Percentiles rank a stretch among this genome's conserved stretches.
These are phyloP conservation scores for Cutaneotrichosporon cavernicola DNA, from an alignment of 1,284 basidiomycete species.

Conservation along the genomic window DNA sequence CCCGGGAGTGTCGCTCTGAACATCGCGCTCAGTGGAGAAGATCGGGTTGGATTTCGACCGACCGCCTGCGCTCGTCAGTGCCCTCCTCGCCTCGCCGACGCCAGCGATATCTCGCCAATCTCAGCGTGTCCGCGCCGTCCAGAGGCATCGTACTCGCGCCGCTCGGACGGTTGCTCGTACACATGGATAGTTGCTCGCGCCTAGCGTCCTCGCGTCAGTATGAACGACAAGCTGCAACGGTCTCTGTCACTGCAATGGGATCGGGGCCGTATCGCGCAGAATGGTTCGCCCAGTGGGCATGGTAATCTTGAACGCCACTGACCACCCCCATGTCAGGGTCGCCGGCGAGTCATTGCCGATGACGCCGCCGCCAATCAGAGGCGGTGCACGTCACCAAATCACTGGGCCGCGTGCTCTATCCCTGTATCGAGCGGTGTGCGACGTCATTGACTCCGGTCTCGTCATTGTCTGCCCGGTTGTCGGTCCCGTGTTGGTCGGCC, in stretches of 20 bases:
- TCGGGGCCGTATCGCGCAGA: not conserved
- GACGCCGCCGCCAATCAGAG: not conserved
- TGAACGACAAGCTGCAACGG: not conserved
- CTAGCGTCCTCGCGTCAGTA: too few species aligned
- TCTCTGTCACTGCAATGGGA: not conserved
- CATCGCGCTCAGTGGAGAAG: not conserved
- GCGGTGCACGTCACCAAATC: not conserved
- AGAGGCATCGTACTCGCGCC: too few species aligned
- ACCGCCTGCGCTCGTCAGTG: not conserved
- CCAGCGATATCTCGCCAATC: not conserved
- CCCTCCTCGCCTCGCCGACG: not conserved
- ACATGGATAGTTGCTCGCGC: too few species aligned
- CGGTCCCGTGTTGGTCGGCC: not conserved
- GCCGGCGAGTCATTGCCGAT: not conserved
- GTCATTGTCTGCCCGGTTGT: not conserved
- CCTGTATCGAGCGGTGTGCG: not conserved
- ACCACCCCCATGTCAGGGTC: not conserved
- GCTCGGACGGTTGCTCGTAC: too few species aligned
- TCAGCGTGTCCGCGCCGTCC: not conserved
- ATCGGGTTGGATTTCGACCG: not conserved
- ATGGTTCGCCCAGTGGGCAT: not conserved
- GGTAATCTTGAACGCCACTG: not conserved
- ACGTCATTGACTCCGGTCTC: conserved; percentile 1
- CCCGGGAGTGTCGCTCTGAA: too few species aligned
- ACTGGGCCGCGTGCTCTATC: not conserved